phyloP scores from a whole-genome alignment of 2,329 filamentous ascomycete genomes.

The Neonectria neomacrospora region DNA sequence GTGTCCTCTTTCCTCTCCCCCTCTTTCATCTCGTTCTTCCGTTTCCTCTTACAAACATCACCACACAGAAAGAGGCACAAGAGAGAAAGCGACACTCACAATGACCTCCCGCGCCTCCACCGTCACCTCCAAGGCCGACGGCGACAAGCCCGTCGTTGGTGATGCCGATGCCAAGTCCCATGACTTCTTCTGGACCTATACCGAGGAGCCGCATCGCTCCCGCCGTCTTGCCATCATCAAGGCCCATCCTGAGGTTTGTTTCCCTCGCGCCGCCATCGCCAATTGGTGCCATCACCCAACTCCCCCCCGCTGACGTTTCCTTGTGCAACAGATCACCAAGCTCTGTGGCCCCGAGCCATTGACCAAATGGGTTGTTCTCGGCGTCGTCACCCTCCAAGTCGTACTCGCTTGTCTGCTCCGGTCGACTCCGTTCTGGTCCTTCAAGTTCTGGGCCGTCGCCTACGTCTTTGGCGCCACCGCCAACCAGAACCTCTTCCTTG shows the following conservation, averaged over 20 bases:
- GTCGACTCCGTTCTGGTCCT: slow-evolving; percentile 82
- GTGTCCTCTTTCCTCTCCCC: background rate
- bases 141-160: slow-evolving; percentile 36
- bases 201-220: slow-evolving; percentile 95
- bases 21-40: background rate
- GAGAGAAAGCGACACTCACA: slow-evolving; percentile 14
- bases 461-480: slow-evolving; percentile 94
- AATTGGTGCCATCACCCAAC: slow-evolving; percentile 11
- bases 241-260: slow-evolving; percentile 89
- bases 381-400: slow-evolving; percentile 86
- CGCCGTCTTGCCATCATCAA: slow-evolving; percentile 95
- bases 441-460: slow-evolving; percentile 85
- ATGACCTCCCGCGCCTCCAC: slow-evolving; percentile 49
- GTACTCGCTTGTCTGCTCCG: slow-evolving; percentile 80
- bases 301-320: slow-evolving; percentile 22
- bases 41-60: background rate
- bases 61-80: background rate
- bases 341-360: slow-evolving; percentile 95
- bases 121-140: slow-evolving; percentile 48
- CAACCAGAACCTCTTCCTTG: slow-evolving; percentile 98
- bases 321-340: slow-evolving; percentile 79
- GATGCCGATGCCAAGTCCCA: slow-evolving; percentile 46
- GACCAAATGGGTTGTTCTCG: slow-evolving; percentile 91
- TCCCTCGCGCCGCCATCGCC: slow-evolving; percentile 5
- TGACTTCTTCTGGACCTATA: slow-evolving; percentile 98